Conservation (phyloP, 2,329 filamentous ascomycete genomes). For the Penicillium sp. region DNA sequence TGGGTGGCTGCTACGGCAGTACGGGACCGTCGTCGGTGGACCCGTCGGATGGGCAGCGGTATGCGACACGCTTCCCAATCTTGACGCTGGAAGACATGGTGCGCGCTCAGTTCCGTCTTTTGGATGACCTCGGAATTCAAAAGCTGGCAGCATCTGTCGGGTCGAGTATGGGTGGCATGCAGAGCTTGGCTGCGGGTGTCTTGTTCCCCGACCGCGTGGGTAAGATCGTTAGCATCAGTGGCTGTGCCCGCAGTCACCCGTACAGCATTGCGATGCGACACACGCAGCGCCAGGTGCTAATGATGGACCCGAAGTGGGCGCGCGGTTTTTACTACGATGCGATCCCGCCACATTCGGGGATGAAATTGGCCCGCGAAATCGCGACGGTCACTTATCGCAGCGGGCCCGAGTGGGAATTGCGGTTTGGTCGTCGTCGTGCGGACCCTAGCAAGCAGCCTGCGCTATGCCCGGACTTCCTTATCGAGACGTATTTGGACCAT, state of each 20-base stretch:
- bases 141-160: constrained; percentile 91
- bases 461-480: constrained; percentile 94
- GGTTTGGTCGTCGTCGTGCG: constrained; percentile 85
- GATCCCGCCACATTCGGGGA: constrained; percentile 89
- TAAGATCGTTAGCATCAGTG: constrained; percentile 84
- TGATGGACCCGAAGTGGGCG: constrained; percentile 99
- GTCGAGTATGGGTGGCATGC: constrained; percentile 98
- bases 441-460: constrained; percentile 86
- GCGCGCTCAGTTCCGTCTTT: constrained; percentile 84
- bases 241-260: constrained; percentile 90
- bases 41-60: constrained; percentile 82
- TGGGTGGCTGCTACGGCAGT: constrained; percentile 94
- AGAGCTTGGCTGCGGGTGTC: constrained; percentile 83
- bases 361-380: constrained; percentile 97
- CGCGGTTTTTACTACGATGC: constrained; percentile 89
- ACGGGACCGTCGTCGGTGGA: constrained; percentile 89
- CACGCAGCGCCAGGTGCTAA: constrained; percentile 93
- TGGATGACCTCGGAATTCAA: constrained; percentile 76
- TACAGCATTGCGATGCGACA: constrained; percentile 99
- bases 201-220: constrained; percentile 81
- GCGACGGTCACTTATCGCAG: constrained; percentile 96
- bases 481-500: constrained; percentile 97
- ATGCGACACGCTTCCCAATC: constrained; percentile 94
- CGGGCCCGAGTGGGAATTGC: constrained; percentile 95
- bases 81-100: constrained; percentile 98